phyloP scores from a whole-genome alignment of 768 basidiomycete genomes.

The Xanthoconium stramineum region DNA sequence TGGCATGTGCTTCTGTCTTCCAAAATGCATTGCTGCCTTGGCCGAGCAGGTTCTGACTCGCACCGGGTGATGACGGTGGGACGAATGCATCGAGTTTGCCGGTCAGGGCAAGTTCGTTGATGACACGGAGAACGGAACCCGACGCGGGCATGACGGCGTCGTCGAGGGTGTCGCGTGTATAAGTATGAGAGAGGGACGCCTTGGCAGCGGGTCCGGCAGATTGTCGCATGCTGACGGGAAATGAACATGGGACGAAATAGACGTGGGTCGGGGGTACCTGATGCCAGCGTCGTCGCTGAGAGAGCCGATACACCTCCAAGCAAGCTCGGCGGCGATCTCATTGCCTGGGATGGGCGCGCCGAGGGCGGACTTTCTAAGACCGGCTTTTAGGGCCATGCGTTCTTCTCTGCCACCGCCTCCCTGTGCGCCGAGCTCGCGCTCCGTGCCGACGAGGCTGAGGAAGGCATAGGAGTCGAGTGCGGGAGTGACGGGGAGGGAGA shows the following conservation, averaged over 20 bases:
- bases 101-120: slow-evolving; percentile 21
- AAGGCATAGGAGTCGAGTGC: slow-evolving; percentile 68
- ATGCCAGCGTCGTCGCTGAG: slow-evolving; percentile 77
- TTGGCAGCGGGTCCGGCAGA: slow-evolving; percentile 79
- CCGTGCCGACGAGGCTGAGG: slow-evolving; percentile 65
- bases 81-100: slow-evolving; percentile 21
- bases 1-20: slow-evolving; percentile 22
- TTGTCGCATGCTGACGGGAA: slow-evolving; percentile 64
- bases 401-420: slow-evolving; percentile 28
- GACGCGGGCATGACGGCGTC: slow-evolving; percentile 27
- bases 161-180: slow-evolving; percentile 50
- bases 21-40: slow-evolving; percentile 27
- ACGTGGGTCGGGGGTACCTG: slow-evolving; percentile 44
- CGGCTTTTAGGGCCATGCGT: slow-evolving; percentile 67
- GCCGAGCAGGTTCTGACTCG: slow-evolving; percentile 13
- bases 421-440: slow-evolving; percentile 60
- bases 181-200: slow-evolving; percentile 79
- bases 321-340: slow-evolving; percentile 82
- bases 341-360: slow-evolving; percentile 37
- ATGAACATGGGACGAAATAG: neutral
- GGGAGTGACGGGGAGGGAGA: slow-evolving; percentile 58
- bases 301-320: slow-evolving; percentile 69
- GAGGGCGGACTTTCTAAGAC: slow-evolving; percentile 33
- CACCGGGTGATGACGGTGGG: neutral
- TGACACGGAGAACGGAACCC: slow-evolving; percentile 20